phyloP scores from a whole-genome alignment of 1,284 basidiomycete species.

The Dichomitus squalens region DNA sequence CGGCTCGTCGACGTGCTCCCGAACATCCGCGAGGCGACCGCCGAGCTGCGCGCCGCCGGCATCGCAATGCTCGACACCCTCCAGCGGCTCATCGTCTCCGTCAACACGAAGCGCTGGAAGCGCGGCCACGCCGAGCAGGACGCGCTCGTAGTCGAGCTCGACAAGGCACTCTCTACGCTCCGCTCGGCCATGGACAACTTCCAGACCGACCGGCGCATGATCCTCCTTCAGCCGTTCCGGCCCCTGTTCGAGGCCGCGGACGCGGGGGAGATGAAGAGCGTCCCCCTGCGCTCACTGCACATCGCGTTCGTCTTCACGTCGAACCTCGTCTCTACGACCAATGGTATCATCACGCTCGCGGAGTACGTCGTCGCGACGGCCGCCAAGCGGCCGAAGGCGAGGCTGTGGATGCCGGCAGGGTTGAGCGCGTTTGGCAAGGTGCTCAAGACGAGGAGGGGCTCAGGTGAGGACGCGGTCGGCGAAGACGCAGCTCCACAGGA shows the following conservation, averaged over 20 bases:
- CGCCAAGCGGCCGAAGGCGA: slow-evolving; percentile 39
- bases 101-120: slow-evolving; percentile 53
- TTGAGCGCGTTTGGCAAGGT: slow-evolving; percentile 45
- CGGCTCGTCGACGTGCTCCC: slow-evolving; percentile 51
- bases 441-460: slow-evolving; percentile 30
- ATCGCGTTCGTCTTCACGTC: slow-evolving; percentile 50
- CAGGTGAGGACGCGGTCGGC: slow-evolving; percentile 36
- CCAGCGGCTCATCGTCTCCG: slow-evolving; percentile 39
- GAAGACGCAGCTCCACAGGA: slow-evolving; percentile 37
- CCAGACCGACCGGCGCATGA: slow-evolving; percentile 41
- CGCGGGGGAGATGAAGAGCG: slow-evolving; percentile 12
- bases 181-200: slow-evolving; percentile 42
- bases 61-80: slow-evolving; percentile 38
- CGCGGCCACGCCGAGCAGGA: slow-evolving; percentile 30
- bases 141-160: slow-evolving; percentile 35
- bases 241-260: slow-evolving; percentile 29
- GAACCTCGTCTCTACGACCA: slow-evolving; percentile 44
- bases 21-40: slow-evolving; percentile 45
- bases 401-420: slow-evolving; percentile 55
- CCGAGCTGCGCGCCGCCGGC: slow-evolving; percentile 43
- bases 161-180: slow-evolving; percentile 41
- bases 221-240: slow-evolving; percentile 51
- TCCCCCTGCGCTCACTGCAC: slow-evolving; percentile 46
- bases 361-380: slow-evolving; percentile 45
- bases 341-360: slow-evolving; percentile 47